phyloP scores from a whole-genome alignment of 805 yeast species.

The Zygosaccharomyces pseudorouxii region DNA sequence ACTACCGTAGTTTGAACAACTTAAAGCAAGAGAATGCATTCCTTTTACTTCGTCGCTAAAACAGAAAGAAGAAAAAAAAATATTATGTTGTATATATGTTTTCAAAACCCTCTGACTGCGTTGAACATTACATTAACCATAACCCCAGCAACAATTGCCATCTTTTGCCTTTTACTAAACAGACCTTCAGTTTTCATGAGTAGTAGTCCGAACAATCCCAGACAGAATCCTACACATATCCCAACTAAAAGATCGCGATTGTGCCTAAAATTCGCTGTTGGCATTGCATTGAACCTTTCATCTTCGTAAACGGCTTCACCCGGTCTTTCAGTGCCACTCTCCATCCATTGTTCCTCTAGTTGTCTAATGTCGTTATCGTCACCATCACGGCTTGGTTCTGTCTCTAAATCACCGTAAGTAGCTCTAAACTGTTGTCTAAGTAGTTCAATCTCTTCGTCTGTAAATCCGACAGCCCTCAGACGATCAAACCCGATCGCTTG shows the following conservation, averaged over 20 bases:
- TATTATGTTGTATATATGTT: background rate
- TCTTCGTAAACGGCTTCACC: slow-evolving; percentile 40
- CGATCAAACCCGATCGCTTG: slow-evolving; percentile 84
- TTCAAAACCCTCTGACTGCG: slow-evolving; percentile 39
- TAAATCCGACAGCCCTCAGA: slow-evolving; percentile 74
- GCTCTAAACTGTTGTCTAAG: slow-evolving; percentile 69
- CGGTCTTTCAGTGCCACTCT: slow-evolving; percentile 65
- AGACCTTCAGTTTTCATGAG: slow-evolving; percentile 55
- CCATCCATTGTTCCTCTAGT: slow-evolving; percentile 85
- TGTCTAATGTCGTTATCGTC: slow-evolving; percentile 42
- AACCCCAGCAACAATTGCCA: slow-evolving; percentile 70
- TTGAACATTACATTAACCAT: slow-evolving; percentile 66
- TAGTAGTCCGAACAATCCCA: slow-evolving; percentile 69
- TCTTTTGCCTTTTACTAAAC: slow-evolving; percentile 57
- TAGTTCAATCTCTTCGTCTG: slow-evolving; percentile 68
- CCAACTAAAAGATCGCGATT: slow-evolving; percentile 70
- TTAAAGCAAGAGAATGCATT: slow-evolving; percentile 94
- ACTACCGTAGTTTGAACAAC: slow-evolving; percentile 79
- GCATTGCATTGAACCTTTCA: slow-evolving; percentile 40
- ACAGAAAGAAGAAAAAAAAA: slow-evolving; percentile 22
- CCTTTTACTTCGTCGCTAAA: slow-evolving; percentile 71
- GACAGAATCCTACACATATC: slow-evolving; percentile 63
- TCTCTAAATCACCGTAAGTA: slow-evolving; percentile 51
- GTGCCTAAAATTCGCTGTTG: slow-evolving; percentile 39
- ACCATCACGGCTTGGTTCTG: slow-evolving; percentile 16